phyloP scores from a whole-genome alignment of 2,329 filamentous ascomycete species.

The Xylariaceae sp. region DNA sequence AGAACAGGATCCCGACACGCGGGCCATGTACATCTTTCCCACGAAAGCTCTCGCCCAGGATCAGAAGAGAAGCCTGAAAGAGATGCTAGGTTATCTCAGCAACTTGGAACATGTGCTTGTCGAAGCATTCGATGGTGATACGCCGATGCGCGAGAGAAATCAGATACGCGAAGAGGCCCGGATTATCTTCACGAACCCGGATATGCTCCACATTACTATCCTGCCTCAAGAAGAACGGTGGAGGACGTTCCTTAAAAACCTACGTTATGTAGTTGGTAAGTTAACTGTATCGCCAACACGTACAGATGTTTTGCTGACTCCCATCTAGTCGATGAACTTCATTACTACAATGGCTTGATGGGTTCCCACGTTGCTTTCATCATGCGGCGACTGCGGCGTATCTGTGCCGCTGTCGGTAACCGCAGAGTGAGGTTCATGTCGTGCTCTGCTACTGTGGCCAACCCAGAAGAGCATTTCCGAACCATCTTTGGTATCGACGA shows the following conservation, averaged over 20 bases:
- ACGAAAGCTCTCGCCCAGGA: slow-evolving; percentile 96
- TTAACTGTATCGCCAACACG: slow-evolving; percentile 25
- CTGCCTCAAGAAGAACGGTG: slow-evolving; percentile 86
- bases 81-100: slow-evolving; percentile 75
- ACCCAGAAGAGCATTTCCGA: slow-evolving; percentile 85
- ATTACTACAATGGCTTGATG: slow-evolving; percentile 94
- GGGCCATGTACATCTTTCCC: slow-evolving; percentile 97
- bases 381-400: slow-evolving; percentile 80
- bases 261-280: slow-evolving; percentile 76
- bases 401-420: slow-evolving; percentile 89
- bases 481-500: slow-evolving; percentile 87
- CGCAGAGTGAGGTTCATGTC: slow-evolving; percentile 81
- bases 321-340: slow-evolving; percentile 69
- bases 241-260: slow-evolving; percentile 80
- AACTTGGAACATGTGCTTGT: slow-evolving; percentile 70
- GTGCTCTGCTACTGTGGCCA: slow-evolving; percentile 93
- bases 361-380: slow-evolving; percentile 92
- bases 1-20: slow-evolving; percentile 67
- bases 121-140: slow-evolving; percentile 95
- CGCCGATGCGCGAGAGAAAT: slow-evolving; percentile 72
- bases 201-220: slow-evolving; percentile 95
- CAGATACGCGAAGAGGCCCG: slow-evolving; percentile 79
- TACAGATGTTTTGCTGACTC: slow-evolving; percentile 2
- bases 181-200: slow-evolving; percentile 95
- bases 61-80: slow-evolving; percentile 80